These are phyloP conservation scores for Aspergillus spinulosporus DNA, from an alignment of 2,329 filamentous ascomycete genomes.

Conservation along the genomic window DNA sequence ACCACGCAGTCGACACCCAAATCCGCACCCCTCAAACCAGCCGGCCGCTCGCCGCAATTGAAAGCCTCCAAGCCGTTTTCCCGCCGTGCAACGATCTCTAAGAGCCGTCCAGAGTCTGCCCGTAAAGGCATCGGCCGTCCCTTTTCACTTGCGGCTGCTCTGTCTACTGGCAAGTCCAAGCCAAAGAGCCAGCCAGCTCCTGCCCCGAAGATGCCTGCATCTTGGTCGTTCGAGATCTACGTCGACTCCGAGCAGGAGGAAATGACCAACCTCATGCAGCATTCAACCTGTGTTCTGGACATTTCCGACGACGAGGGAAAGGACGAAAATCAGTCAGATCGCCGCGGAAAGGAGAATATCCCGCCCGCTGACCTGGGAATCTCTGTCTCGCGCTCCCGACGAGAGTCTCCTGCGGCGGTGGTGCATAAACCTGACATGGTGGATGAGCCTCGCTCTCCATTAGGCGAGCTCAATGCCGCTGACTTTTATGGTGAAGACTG, in stretches of 20 bases:
- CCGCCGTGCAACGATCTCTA: slow-evolving; percentile 64
- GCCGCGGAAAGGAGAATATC: slow-evolving; percentile 86
- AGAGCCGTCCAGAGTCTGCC: slow-evolving; percentile 68
- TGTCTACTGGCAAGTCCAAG: slow-evolving; percentile 54
- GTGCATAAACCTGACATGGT: slow-evolving; percentile 56
- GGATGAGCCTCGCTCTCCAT: slow-evolving; percentile 64
- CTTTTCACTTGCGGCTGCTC: slow-evolving; percentile 81
- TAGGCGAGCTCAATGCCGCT: slow-evolving; percentile 66
- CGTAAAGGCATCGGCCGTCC: slow-evolving; percentile 55
- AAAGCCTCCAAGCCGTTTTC: slow-evolving; percentile 70
- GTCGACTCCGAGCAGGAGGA: slow-evolving; percentile 89
- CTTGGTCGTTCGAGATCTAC: slow-evolving; percentile 91
- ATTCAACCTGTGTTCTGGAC: slow-evolving; percentile 81
- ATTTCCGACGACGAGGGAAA: slow-evolving; percentile 79
- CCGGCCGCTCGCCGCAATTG: slow-evolving; percentile 74
- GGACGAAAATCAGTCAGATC: slow-evolving; percentile 49
- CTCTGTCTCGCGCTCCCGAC: slow-evolving; percentile 53
- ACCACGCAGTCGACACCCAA: slow-evolving; percentile 40
- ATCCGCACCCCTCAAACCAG: slow-evolving; percentile 65
- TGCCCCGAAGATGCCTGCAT: slow-evolving; percentile 46
- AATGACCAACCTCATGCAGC: slow-evolving; percentile 88
- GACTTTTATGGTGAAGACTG: slow-evolving; percentile 69
- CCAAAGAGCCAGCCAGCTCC: slow-evolving; percentile 46
- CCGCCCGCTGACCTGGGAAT: slow-evolving; percentile 66
- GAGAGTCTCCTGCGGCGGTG: slow-evolving; percentile 24